Evolutionary conservation across 2,329 filamentous ascomycete genomes (phyloP), one percentile per base, ranked within the genome.

Genomic region (Dactylellina sp.): DNA sequence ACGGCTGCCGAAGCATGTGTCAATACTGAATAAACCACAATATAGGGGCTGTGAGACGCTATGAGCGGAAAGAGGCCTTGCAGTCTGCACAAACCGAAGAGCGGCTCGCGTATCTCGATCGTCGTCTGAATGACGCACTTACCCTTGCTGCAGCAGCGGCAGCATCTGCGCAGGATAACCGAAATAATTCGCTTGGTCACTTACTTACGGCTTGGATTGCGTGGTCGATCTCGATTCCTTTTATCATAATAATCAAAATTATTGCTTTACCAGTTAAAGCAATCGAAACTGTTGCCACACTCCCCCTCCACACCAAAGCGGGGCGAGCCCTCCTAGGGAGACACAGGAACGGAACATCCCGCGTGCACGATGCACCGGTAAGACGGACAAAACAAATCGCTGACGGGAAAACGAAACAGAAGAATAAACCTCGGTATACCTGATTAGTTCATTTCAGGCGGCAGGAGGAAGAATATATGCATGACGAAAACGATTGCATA

Each of bases 61-160:
- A 97, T 78, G 94, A 98, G 82, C 97, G 96, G 82, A 91, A 93
- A 78, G 88, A 90, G 2, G 89, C 89, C 0, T 84, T 93, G 6
- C 86, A 93, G 25, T 86, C 91, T 7, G 85, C 90, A 62, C 89
- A 94, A 79, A 91, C 89, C 1, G 92, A 97, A 76, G 86, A 88
- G 7, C 87, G 90, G 22, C 86, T 97, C 68, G 86, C 87, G 42
- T 86, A 88, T 18, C 83, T 97, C 2, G 91, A 96, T 76, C 83
- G 84, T 0, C 86, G 90, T 37, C 81, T 96, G 12, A 87, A 89
- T 75, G 93, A 97, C 78, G 89, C 92, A 2, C 85, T 96, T 49
- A 87, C 91, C 0, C 83, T 97, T n/a, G 91, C 92, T 1, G 90
- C 91, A 0, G 90, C 90, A 0, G 91, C 91, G 5, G 74, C 68